Evolutionary conservation across 495 filamentous ascomycete species (phyloP).

Genomic region (Hyaloscypha hepaticicola): DNA sequence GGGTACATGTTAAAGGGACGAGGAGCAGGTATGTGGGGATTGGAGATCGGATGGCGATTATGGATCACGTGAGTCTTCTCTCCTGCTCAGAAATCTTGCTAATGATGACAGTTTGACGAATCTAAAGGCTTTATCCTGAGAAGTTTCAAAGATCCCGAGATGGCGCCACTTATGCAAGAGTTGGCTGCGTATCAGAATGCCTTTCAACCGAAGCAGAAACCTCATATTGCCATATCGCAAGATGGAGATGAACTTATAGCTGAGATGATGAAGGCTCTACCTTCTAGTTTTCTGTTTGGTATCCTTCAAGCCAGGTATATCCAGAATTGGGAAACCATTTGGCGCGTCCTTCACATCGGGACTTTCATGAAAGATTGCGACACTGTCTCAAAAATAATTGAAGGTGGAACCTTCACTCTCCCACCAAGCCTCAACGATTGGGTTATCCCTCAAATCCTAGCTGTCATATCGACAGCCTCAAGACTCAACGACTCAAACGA

Average conservation of each 20-base stretch:
- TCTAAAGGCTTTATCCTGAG: conserved; percentile 25
- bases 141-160: conserved; percentile 9
- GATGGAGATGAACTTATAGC: conserved; percentile 4
- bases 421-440: conserved; percentile 12
- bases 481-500: conserved; percentile 12
- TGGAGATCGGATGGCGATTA: conserved; percentile 24
- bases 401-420: neutral
- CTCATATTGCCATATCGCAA: neutral
- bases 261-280: conserved; percentile 17
- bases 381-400: neutral
- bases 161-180: conserved; percentile 16
- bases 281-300: neutral
- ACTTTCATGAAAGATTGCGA: conserved; percentile 15
- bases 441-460: conserved; percentile 23
- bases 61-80: conserved; percentile 22
- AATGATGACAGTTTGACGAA: conserved; percentile 21
- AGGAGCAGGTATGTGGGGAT: conserved; percentile 22
- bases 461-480: conserved; percentile 12
- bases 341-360: conserved; percentile 26
- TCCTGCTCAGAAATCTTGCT: neutral
- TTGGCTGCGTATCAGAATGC: conserved; percentile 19
- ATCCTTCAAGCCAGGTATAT: conserved; percentile 11
- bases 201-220: conserved; percentile 9
- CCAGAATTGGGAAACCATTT: conserved; percentile 17
- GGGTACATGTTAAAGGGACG: conserved; percentile 18